phyloP scores from a whole-genome alignment of 169 alveolate species.

The Plasmodium falciparum region DNA sequence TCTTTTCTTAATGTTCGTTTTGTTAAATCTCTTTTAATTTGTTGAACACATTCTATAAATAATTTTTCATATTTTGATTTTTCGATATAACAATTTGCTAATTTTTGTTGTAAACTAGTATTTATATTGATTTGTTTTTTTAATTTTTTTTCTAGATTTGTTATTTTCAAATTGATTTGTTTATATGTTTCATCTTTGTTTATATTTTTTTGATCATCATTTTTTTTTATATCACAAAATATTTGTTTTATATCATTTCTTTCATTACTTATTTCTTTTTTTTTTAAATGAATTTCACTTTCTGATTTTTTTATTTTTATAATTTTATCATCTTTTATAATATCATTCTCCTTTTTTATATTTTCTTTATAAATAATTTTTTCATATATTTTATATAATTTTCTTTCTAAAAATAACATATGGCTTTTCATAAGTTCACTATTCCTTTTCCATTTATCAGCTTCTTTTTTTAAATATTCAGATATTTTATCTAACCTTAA shows the following conservation, averaged over 20 bases:
- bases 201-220: conserved; percentile 17
- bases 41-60: conserved; percentile 50
- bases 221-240: conserved; percentile 8
- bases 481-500: conserved; percentile 57
- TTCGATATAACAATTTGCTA: conserved; percentile 55
- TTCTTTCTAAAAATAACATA: conserved; percentile 59
- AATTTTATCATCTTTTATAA: not conserved
- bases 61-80: conserved; percentile 68
- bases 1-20: conserved; percentile 39
- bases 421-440: conserved; percentile 71
- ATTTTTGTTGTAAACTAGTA: conserved; percentile 62
- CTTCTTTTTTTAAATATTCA: conserved; percentile 66
- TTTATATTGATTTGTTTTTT: conserved; percentile 67
- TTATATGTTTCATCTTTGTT: conserved; percentile 23
- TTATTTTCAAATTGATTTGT: conserved; percentile 35
- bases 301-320: conserved; percentile 5
- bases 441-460: conserved; percentile 77
- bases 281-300: not conserved
- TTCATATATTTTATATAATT: conserved; percentile 40
- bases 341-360: conserved; percentile 8
- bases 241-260: conserved; percentile 1
- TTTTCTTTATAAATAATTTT: conserved; percentile 35
- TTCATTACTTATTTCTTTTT: conserved; percentile 8
- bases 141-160: conserved; percentile 66
- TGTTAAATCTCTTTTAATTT: conserved; percentile 51